Conservation (phyloP, 2,329 filamentous ascomycete species). For the Fusarium acutatum region DNA sequence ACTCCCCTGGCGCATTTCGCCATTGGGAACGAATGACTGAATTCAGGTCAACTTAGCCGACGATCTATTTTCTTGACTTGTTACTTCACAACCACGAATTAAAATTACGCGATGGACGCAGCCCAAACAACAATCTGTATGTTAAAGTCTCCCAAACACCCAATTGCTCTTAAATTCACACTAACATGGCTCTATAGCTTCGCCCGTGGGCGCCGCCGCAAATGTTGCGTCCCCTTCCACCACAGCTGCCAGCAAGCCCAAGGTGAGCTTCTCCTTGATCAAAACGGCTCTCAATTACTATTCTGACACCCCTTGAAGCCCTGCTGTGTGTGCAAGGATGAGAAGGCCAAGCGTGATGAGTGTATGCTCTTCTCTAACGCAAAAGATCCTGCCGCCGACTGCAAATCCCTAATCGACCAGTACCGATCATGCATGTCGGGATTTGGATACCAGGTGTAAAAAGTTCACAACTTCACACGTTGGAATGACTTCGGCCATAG, state of each 20-base stretch:
- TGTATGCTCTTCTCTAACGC: slow-evolving; percentile 98
- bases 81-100: slow-evolving; percentile 27
- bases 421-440: slow-evolving; percentile 94
- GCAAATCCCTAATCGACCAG: slow-evolving; percentile 80
- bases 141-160: not conserved
- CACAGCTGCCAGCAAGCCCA: slow-evolving; percentile 50
- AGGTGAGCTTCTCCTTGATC: slow-evolving; percentile 46
- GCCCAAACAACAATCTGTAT: slow-evolving; percentile 40
- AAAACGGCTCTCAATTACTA: slow-evolving; percentile 18
- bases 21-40: slow-evolving; percentile 33
- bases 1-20: slow-evolving; percentile 32
- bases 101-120: slow-evolving; percentile 45
- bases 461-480: not conserved
- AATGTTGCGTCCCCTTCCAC: slow-evolving; percentile 43
- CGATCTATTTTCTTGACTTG: slow-evolving; percentile 22
- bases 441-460: slow-evolving; percentile 81
- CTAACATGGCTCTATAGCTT: slow-evolving; percentile 23
- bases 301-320: slow-evolving; percentile 64
- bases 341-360: slow-evolving; percentile 92
- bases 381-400: slow-evolving; percentile 83
- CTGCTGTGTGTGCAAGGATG: slow-evolving; percentile 96
- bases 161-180: not conserved
- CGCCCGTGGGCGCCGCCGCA: slow-evolving; percentile 38
- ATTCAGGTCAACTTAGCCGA: slow-evolving; percentile 14
- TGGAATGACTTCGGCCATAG: slow-evolving; percentile 10